Evolutionary conservation across 495 filamentous ascomycete genomes (phyloP).

Genomic region (Penicillium dipodomyicola): DNA sequence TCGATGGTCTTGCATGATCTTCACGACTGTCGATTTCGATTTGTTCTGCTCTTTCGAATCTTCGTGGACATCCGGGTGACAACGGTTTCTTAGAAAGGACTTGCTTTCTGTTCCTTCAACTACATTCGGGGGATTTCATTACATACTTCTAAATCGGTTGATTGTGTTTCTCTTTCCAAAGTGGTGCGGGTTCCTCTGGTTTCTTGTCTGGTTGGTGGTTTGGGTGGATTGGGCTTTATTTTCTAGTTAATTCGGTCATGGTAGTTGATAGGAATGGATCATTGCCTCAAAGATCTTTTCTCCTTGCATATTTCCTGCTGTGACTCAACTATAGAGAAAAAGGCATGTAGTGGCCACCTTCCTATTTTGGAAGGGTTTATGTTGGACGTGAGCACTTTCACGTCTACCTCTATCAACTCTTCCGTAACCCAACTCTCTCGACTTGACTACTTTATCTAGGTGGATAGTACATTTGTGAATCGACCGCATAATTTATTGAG

Average conservation of each 20-base stretch:
- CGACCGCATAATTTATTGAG: no score
- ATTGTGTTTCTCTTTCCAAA: conserved; percentile 8
- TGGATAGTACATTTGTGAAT: no score
- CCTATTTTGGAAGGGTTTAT: neutral
- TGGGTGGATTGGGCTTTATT: conserved; percentile 10
- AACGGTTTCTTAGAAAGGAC: conserved; percentile 12
- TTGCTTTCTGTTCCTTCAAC: conserved; percentile 16
- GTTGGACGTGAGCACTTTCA: neutral
- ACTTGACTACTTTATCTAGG: no score
- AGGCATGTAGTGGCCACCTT: neutral
- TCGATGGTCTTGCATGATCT: neutral
- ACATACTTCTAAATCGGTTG: conserved; percentile 13
- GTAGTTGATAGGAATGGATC: conserved; percentile 16
- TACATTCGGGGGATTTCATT: conserved; percentile 6
- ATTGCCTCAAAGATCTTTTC: conserved; percentile 2
- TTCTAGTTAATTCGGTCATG: conserved; percentile 18
- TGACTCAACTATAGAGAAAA: neutral
- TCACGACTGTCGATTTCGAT: neutral
- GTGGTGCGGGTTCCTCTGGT: conserved; percentile 3
- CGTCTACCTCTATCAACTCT: no score
- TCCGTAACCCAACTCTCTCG: no score
- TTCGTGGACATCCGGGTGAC: conserved; percentile 18
- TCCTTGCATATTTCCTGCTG: neutral
- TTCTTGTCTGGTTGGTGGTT: conserved; percentile 13
- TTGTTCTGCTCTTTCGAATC: conserved; percentile 5